Percentiles rank a stretch among this genome's conserved stretches.
phyloP scores from a whole-genome alignment of 257 asterid species.

The Nicotiana tabacum region DNA sequence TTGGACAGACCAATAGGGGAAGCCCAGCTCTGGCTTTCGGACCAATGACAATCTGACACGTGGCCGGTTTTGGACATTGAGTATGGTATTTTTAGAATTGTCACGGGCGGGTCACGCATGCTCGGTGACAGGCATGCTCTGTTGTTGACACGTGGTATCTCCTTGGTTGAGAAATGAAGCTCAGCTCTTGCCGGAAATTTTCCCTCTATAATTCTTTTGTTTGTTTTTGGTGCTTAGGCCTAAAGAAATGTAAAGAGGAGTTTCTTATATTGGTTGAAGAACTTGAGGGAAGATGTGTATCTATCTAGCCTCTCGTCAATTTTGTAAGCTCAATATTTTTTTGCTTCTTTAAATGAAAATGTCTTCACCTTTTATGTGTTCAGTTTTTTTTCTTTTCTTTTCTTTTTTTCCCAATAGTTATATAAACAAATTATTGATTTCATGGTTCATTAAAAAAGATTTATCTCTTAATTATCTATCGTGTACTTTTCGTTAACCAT shows the following conservation, averaged over 20 bases:
- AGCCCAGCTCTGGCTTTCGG: background rate
- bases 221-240: background rate
- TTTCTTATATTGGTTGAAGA: background rate
- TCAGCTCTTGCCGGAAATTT: background rate
- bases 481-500: too few relatives aligned
- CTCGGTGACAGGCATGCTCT: background rate
- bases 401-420: too few relatives aligned
- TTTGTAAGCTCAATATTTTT: background rate
- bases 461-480: too few relatives aligned
- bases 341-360: background rate
- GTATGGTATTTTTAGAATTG: background rate
- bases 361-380: background rate
- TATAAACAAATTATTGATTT: too few relatives aligned
- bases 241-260: background rate
- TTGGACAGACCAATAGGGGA: background rate
- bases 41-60: background rate
- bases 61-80: background rate
- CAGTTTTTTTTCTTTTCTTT: background rate
- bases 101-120: slow-evolving; percentile 3
- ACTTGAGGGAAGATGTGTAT: background rate
- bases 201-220: background rate
- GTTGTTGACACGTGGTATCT: slow-evolving; percentile 14
- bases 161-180: background rate
- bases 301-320: slow-evolving; percentile 10
- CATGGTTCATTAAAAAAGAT: too few relatives aligned